These are phyloP conservation scores for Macrolepiota albuminosa DNA, from an alignment of 768 basidiomycete genomes.

Conservation along the genomic window DNA sequence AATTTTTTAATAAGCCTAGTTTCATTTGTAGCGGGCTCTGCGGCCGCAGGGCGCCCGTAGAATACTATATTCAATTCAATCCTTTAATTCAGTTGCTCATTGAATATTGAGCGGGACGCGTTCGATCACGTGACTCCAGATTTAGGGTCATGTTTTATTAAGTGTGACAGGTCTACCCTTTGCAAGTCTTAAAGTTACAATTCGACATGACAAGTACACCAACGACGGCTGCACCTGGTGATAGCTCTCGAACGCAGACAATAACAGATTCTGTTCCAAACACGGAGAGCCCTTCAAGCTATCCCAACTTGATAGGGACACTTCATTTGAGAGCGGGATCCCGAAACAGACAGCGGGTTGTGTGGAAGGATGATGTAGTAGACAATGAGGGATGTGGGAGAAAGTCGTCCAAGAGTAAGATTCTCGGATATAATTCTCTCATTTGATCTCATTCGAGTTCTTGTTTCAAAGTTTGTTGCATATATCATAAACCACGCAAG, in stretches of 20 bases:
- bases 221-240: slow-evolving; percentile 37
- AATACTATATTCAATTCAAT: too few relatives aligned
- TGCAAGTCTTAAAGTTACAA: too few relatives aligned
- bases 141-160: background rate
- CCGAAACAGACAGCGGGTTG: slow-evolving; percentile 53
- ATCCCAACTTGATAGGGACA: slow-evolving; percentile 23
- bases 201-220: slow-evolving; percentile 20
- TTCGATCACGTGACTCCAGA: background rate
- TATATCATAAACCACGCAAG: slow-evolving; percentile 77
- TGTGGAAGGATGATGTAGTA: slow-evolving; percentile 80
- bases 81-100: too few relatives aligned
- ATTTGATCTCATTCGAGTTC: background rate
- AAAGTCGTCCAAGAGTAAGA: slow-evolving; percentile 92
- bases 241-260: slow-evolving; percentile 54
- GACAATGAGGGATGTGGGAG: slow-evolving; percentile 88
- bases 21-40: too few relatives aligned
- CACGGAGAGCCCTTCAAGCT: slow-evolving; percentile 5
- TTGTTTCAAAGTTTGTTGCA: slow-evolving; percentile 77
- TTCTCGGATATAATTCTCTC: background rate
- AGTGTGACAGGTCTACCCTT: too few relatives aligned
- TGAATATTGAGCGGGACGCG: background rate
- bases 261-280: slow-evolving; percentile 30
- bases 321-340: slow-evolving; percentile 58
- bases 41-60: too few relatives aligned
- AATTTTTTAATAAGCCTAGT: too few relatives aligned